Conservation (phyloP, 441 rosid genomes). For the Erysimum pusillum region DNA sequence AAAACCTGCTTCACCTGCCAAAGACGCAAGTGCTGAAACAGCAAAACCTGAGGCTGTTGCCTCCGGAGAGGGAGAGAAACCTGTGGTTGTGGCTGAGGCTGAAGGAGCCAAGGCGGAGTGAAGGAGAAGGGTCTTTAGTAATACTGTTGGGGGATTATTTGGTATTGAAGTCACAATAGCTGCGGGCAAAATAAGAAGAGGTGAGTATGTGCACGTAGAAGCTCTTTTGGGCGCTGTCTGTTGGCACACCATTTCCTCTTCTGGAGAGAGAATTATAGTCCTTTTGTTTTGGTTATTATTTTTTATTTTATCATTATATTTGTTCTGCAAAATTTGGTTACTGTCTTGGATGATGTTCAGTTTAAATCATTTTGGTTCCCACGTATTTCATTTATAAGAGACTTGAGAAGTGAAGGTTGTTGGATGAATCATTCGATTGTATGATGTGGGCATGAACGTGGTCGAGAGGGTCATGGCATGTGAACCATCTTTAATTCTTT, state of each 20-base stretch:
- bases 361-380: slow-evolving; percentile 41
- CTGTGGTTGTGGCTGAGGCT: slow-evolving; percentile 37
- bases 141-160: slow-evolving; percentile 32
- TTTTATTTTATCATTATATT: slow-evolving; percentile 19
- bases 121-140: slow-evolving; percentile 41
- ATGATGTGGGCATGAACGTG: slow-evolving; percentile 25
- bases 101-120: slow-evolving; percentile 54
- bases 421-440: slow-evolving; percentile 35
- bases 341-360: slow-evolving; percentile 40
- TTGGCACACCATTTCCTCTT: slow-evolving; percentile 37
- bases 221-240: slow-evolving; percentile 19
- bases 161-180: slow-evolving; percentile 37
- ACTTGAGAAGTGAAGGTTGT: slow-evolving; percentile 33
- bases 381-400: slow-evolving; percentile 29
- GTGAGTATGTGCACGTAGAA: slow-evolving; percentile 34
- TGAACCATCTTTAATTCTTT: slow-evolving; percentile 20
- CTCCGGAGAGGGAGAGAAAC: slow-evolving; percentile 43
- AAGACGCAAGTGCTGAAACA: slow-evolving; percentile 48
- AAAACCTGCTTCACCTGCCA: slow-evolving; percentile 48
- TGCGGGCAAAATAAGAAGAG: slow-evolving; percentile 55
- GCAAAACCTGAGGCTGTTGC: slow-evolving; percentile 46
- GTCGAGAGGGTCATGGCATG: slow-evolving; percentile 22
- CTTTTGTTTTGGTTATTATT: slow-evolving; percentile 30
- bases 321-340: slow-evolving; percentile 40
- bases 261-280: slow-evolving; percentile 41